Evolutionary conservation across 148 eudicot species (phyloP), one percentile per base, ranked within the genome.

Genomic region (Diospyros kaki): DNA sequence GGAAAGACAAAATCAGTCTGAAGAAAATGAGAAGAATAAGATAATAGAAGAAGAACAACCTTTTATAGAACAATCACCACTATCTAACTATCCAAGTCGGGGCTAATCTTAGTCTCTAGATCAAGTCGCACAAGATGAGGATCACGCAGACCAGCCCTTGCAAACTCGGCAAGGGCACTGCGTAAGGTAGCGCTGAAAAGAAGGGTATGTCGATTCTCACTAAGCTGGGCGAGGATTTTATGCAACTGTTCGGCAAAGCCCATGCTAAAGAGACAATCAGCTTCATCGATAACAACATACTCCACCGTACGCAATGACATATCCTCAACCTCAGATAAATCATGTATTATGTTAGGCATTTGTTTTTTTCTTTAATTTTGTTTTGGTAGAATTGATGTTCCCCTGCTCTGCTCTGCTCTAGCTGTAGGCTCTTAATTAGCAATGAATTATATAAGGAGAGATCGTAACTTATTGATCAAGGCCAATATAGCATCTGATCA

Each of bases 261-360:
- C 97, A 92, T 93, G 77, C 87, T 89, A 79, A 95, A 95, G 46
- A 95, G 84, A 67, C 85, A 84, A 84, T 95, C 99, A 73, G 99
- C 99, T 87, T 95, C 99, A 88, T 95, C 99, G 77, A 95, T 93
- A 68, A 95, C 99, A 41, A 93, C 86, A 78, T 90, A 95, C 75
- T 96, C 98, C 71, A 96, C 95, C 0, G 90, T 82, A 11, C 94
- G 89, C 78, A 96, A 83, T 8, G 98, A 88, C 97, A 96, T 86
- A 73, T 95, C 99, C 53, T 91, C 99, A 55, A 96, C 84, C 84
- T 96, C 99, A 40, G 90, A 77, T 66, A 96, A 86, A 87, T 91
- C 98, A 72, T 96, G 99, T 97, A 96, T 91, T n/a, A n/a, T n/a
- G n/a, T n/a, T n/a, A n/a, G 52, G 99, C 83, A n/a, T n/a, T n/a